Conservation (phyloP, 371 early-diverging fungal genomes). For the Zychaea mexicana region DNA sequence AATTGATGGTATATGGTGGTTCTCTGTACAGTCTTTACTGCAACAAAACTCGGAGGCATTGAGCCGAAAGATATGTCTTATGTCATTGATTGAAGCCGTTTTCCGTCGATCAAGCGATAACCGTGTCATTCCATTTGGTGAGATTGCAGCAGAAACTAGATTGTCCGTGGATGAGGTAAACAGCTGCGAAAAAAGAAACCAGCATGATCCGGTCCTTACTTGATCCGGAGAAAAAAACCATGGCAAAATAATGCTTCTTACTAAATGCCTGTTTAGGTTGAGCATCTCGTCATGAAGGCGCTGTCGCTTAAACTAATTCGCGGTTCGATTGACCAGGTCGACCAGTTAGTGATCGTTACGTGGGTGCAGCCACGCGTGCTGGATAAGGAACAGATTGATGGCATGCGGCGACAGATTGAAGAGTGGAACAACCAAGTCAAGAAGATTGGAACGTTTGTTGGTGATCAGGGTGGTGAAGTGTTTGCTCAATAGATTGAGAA, state of each 20-base stretch:
- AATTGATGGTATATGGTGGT: not conserved
- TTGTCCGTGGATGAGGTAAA: conserved; percentile 75
- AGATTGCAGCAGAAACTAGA: conserved; percentile 87
- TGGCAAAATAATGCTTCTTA: not conserved
- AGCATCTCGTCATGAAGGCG: conserved; percentile 97
- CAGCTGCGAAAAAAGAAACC: not conserved
- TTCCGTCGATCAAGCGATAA: conserved; percentile 86
- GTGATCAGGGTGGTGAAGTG: conserved; percentile 60
- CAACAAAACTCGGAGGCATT: conserved; percentile 73
- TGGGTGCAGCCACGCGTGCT: conserved; percentile 98
- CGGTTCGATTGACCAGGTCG: conserved; percentile 96
- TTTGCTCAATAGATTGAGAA: conserved; percentile 37
- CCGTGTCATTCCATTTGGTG: conserved; percentile 81
- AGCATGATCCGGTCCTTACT: not conserved
- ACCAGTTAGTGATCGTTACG: conserved; percentile 78
- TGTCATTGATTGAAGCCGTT: conserved; percentile 94
- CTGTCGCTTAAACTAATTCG: conserved; percentile 88
- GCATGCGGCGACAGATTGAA: conserved; percentile 63
- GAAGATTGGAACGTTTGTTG: conserved; percentile 61
- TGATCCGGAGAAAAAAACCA: not conserved
- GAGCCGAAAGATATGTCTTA: conserved; percentile 94
- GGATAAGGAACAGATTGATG: conserved; percentile 86
- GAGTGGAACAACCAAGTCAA: conserved; percentile 59
- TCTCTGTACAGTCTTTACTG: conserved; percentile 68
- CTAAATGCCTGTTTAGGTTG: conserved; percentile 63